phyloP scores from a whole-genome alignment of 2,329 filamentous ascomycete species.

The Verticillium longisporum region DNA sequence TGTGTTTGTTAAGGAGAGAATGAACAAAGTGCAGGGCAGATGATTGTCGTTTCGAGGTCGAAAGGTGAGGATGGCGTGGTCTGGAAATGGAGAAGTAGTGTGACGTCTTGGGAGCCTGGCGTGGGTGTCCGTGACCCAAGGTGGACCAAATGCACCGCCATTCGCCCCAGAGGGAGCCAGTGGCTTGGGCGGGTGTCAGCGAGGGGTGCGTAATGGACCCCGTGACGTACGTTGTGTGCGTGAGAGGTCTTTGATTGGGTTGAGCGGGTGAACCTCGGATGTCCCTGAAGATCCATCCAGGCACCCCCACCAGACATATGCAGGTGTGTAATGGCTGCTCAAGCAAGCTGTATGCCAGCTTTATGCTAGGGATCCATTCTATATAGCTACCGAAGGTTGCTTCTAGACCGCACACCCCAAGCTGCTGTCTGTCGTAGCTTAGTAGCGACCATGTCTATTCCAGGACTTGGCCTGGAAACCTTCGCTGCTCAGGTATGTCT shows the following conservation, averaged over 20 bases:
- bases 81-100: background rate
- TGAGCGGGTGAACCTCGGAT: background rate
- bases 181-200: background rate
- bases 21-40: background rate
- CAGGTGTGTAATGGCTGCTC: background rate
- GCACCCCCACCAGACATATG: background rate
- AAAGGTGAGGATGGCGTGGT: background rate
- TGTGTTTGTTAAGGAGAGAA: background rate
- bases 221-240: background rate
- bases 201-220: background rate
- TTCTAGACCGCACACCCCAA: background rate
- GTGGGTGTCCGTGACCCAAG: background rate
- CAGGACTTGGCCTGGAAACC: slow-evolving; percentile 60
- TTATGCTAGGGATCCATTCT: too few species aligned
- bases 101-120: background rate
- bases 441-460: slow-evolving; percentile 56
- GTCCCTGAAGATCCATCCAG: background rate
- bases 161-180: background rate
- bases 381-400: background rate
- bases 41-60: background rate
- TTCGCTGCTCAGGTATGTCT: slow-evolving; percentile 44
- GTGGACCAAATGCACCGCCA: background rate
- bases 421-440: background rate
- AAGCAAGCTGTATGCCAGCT: too few species aligned
- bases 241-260: background rate